Percentiles rank a stretch among this genome's conserved stretches.
These are phyloP conservation scores for Sordariomycetes sp. DNA, from an alignment of 2,329 filamentous ascomycete species.

Conservation along the genomic window DNA sequence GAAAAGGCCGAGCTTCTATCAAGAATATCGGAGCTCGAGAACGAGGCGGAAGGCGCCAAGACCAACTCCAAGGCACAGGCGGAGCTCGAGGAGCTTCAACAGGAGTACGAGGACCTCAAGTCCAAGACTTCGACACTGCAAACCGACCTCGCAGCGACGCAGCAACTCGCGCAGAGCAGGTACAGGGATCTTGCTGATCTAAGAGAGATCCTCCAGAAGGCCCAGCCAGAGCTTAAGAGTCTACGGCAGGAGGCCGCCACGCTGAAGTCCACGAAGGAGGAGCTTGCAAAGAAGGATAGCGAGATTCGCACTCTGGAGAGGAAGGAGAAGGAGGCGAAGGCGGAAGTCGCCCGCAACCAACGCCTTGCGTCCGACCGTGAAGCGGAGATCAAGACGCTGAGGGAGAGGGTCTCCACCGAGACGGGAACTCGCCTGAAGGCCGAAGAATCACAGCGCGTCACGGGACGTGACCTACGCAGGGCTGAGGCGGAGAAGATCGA, in stretches of 20 bases:
- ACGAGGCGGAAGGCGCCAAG: conserved; percentile 22
- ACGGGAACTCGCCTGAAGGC: conserved; percentile 59
- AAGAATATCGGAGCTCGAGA: conserved; percentile 40
- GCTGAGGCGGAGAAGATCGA: conserved; percentile 74
- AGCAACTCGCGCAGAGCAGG: conserved; percentile 74
- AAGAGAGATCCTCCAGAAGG: conserved; percentile 68
- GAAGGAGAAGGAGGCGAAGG: conserved; percentile 69
- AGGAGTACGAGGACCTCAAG: conserved; percentile 58
- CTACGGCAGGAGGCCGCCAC: conserved; percentile 67
- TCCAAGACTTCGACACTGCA: conserved; percentile 59
- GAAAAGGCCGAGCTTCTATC: conserved; percentile 66
- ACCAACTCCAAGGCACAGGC: conserved; percentile 44
- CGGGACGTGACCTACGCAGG: conserved; percentile 67
- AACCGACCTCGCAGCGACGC: conserved; percentile 74
- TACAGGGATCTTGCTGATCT: conserved; percentile 84
- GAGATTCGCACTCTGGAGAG: conserved; percentile 71
- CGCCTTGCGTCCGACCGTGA: conserved; percentile 65
- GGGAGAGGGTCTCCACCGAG: conserved; percentile 69
- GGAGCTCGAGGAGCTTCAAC: conserved; percentile 46
- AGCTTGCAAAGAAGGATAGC: conserved; percentile 45
- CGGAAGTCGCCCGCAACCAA: conserved; percentile 61
- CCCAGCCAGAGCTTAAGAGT: conserved; percentile 74
- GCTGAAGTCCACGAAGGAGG: conserved; percentile 65
- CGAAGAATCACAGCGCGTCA: conserved; percentile 67
- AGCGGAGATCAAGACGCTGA: conserved; percentile 63